Percentiles rank a stretch among this genome's conserved stretches.
phyloP scores from a whole-genome alignment of 75 land plant genomes.

The Selaginella tamariscina region DNA sequence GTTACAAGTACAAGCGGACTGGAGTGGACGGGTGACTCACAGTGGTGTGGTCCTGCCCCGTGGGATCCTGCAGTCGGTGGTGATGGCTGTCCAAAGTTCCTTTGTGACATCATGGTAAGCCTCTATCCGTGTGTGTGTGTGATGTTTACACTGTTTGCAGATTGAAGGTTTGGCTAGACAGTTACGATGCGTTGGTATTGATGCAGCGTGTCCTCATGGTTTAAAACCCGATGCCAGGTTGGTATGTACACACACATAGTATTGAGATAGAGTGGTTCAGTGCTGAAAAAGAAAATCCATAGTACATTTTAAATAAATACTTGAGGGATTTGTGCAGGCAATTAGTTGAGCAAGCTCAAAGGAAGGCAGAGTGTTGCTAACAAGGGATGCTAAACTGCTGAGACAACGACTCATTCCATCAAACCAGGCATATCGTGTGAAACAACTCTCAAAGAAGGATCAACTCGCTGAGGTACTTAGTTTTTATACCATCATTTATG shows the following conservation, averaged over 20 bases:
- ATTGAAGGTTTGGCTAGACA: slow-evolving; percentile 94
- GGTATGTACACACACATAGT: not conserved
- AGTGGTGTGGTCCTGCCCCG: slow-evolving; percentile 71
- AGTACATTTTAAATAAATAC: too few species aligned
- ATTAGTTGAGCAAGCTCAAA: slow-evolving; percentile 10
- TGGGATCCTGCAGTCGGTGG: slow-evolving; percentile 83
- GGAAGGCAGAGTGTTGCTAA: slow-evolving; percentile 1
- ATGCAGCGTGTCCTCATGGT: slow-evolving; percentile 67
- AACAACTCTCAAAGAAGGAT: not conserved
- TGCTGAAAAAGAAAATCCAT: too few species aligned
- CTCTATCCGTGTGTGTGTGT: not conserved
- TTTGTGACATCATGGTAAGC: slow-evolving; percentile 95
- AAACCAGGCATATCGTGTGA: slow-evolving; percentile 1
- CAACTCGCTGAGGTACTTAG: slow-evolving; percentile 6
- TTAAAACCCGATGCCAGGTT: slow-evolving; percentile 80
- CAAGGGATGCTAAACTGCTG: slow-evolving; percentile 2
- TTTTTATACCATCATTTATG: not conserved
- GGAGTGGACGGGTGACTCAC: slow-evolving; percentile 10
- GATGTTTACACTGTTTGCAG: slow-evolving; percentile 24
- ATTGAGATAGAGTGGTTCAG: not conserved
- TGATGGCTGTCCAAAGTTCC: slow-evolving; percentile 79
- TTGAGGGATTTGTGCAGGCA: not conserved
- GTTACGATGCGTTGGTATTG: slow-evolving; percentile 87
- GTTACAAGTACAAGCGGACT: not conserved
- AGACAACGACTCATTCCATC: slow-evolving; percentile 6